phyloP scores from a whole-genome alignment of 805 yeast genomes.

The Kodamaea kaohsiungensis region DNA sequence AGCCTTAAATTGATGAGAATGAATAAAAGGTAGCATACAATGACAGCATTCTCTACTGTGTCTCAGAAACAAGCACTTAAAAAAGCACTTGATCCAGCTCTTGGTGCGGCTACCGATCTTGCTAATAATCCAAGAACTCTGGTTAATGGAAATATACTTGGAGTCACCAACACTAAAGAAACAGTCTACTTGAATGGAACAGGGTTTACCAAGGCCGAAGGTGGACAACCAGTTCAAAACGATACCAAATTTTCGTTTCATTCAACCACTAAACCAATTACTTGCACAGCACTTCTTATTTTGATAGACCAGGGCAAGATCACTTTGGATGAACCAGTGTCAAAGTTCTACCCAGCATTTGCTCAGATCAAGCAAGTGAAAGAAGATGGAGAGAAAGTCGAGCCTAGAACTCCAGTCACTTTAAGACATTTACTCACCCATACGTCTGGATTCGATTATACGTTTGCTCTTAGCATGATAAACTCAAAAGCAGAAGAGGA shows the following conservation, averaged over 20 bases:
- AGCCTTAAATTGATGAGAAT: no score
- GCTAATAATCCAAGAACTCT: not conserved
- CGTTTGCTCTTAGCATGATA: constrained; percentile 8
- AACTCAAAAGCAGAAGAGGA: constrained; percentile 2
- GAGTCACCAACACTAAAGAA: constrained; percentile 24
- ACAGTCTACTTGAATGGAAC: constrained; percentile 23
- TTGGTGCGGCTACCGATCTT: constrained; percentile 3
- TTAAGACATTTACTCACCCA: constrained; percentile 31
- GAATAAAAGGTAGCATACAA: not conserved
- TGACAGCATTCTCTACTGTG: not conserved
- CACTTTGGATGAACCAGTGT: constrained; percentile 35
- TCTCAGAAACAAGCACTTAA: not conserved
- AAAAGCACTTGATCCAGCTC: constrained; percentile 6
- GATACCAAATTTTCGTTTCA: constrained; percentile 23
- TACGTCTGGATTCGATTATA: constrained; percentile 29
- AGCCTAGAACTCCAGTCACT: constrained; percentile 28
- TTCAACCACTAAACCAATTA: constrained; percentile 37
- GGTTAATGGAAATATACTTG: constrained; percentile 14
- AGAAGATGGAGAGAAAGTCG: constrained; percentile 16
- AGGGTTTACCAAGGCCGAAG: constrained; percentile 16
- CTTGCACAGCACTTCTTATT: constrained; percentile 36
- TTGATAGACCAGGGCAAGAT: constrained; percentile 34
- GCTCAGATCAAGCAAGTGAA: constrained; percentile 24
- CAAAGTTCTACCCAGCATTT: constrained; percentile 33
- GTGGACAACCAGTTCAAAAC: constrained; percentile 14